Conservation (phyloP, 2,329 filamentous ascomycete genomes). For the Talaromyces pinophilus region DNA sequence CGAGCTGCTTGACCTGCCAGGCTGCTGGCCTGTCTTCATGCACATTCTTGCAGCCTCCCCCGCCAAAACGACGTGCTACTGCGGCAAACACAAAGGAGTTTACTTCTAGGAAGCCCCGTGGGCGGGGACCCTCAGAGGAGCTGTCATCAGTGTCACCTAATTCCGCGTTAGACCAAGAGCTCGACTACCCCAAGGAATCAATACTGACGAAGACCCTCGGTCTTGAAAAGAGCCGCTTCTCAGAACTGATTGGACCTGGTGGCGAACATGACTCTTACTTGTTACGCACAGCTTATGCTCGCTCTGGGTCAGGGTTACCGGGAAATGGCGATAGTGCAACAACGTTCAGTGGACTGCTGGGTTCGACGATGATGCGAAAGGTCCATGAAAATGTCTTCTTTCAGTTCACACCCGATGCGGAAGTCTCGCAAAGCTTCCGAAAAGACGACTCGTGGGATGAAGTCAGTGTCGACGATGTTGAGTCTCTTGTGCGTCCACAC, state of each 20-base stretch:
- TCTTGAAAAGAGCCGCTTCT: slow-evolving; percentile 21
- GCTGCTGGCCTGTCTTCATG: slow-evolving; percentile 72
- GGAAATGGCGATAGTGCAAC: not conserved
- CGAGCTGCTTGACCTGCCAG: slow-evolving; percentile 73
- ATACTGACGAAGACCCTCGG: slow-evolving; percentile 20
- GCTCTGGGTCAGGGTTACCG: not conserved
- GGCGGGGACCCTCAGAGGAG: slow-evolving; percentile 2
- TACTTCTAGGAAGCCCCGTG: slow-evolving; percentile 59
- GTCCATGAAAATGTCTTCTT: slow-evolving; percentile 20
- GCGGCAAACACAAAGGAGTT: slow-evolving; percentile 88
- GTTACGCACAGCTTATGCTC: not conserved
- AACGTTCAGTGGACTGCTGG: not conserved
- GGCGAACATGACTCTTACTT: slow-evolving; percentile 19
- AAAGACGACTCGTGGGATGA: slow-evolving; percentile 16
- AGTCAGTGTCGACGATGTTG: slow-evolving; percentile 47
- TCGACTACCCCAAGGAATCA: slow-evolving; percentile 20
- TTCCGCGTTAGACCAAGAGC: not conserved
- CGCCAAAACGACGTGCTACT: slow-evolving; percentile 79
- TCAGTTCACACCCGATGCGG: slow-evolving; percentile 18
- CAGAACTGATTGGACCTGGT: slow-evolving; percentile 20
- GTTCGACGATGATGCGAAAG: slow-evolving; percentile 11
- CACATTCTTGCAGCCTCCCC: slow-evolving; percentile 74
- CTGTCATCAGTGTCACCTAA: not conserved
- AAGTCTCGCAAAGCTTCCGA: slow-evolving; percentile 14
- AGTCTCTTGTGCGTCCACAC: slow-evolving; percentile 73